Evolutionary conservation across 352 stramenopile genomes (phyloP), one percentile per base, ranked within the genome.

Genomic region (Peronospora tabacina): DNA sequence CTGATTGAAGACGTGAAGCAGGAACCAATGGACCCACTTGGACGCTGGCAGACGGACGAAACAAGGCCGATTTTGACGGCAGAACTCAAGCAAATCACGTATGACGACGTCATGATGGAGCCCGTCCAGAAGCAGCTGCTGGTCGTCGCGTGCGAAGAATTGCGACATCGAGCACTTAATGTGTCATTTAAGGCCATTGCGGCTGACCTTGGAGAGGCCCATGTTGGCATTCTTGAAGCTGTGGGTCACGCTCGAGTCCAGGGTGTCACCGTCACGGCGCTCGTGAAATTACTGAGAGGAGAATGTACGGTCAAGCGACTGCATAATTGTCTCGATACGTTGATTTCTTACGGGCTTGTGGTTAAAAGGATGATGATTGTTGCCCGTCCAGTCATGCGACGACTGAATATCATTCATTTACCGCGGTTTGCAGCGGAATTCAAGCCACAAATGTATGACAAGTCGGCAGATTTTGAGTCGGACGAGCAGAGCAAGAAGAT

Each of bases 291-390:
- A n/a, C 57, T 76, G 24, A 34, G 30, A 7, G 65, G 52, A 1
- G 49, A n/a, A n/a, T n/a, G 60, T 3, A 76, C 72, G 2, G 72
- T 91, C 29, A 91, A 91, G 61, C 63, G 74, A 30, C 49, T 88
- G 50, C 80, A 91, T 61, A 89, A 78, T 43, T 78, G 57, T 17
- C 66, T 91, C 15, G 80, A 91, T 49, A 87, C 72, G 54, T 60
- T 91, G 2, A 68, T 91, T 10, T 91, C 80, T 42, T 85, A 87
- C 57, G 68, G 67, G 22, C 46, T 91, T 19, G 75, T 91, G 29
- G 72, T 89, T 33, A 91, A 91, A 64, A 60, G 80, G 55, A 86
- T 90, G 66, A 75, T 91, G 68, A 86, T 91, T 49, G 77, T 88
- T 32, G 52, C 64, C 2, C 62, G 60, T 15, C 77, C 77, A 24